Percentiles rank a stretch among this genome's conserved stretches.
These are phyloP conservation scores for Chlamydomonas incerta DNA, from an alignment of 139 green algal species.

Conservation along the genomic window DNA sequence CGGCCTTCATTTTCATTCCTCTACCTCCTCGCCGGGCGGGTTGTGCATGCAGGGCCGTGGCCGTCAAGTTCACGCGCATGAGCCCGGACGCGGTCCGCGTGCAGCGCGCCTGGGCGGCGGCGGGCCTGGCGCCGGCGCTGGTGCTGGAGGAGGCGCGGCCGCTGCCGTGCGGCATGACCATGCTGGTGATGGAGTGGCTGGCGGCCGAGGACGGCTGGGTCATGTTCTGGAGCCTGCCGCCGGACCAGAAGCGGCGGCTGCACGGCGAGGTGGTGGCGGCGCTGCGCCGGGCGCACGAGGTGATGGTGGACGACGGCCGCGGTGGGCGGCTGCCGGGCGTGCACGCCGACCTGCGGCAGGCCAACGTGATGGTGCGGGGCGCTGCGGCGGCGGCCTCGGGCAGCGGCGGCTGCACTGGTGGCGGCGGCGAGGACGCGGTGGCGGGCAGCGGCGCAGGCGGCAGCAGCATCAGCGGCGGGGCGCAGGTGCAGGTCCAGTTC, in stretches of 20 bases:
- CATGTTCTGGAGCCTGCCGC: neutral
- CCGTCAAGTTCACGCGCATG: neutral
- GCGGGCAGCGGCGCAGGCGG: too few species aligned
- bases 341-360: conserved; percentile 11
- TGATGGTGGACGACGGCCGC: neutral
- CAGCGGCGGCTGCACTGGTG: neutral
- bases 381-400: too few species aligned
- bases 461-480: too few species aligned
- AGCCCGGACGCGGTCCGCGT: neutral
- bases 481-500: neutral
- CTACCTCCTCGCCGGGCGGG: too few species aligned
- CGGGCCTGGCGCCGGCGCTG: neutral
- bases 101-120: neutral
- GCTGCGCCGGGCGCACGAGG: neutral
- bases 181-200: neutral
- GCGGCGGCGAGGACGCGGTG: neutral
- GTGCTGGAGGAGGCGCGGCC: neutral
- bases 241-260: neutral
- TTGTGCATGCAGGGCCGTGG: neutral
- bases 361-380: conserved; percentile 7
- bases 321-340: neutral
- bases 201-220: neutral
- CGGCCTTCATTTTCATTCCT: too few species aligned
- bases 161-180: neutral
- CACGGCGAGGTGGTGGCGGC: neutral